Evolutionary conservation across 306 rosid genomes (phyloP), one percentile per base, ranked within the genome.

Genomic region (Gynostemma pentaphyllum): DNA sequence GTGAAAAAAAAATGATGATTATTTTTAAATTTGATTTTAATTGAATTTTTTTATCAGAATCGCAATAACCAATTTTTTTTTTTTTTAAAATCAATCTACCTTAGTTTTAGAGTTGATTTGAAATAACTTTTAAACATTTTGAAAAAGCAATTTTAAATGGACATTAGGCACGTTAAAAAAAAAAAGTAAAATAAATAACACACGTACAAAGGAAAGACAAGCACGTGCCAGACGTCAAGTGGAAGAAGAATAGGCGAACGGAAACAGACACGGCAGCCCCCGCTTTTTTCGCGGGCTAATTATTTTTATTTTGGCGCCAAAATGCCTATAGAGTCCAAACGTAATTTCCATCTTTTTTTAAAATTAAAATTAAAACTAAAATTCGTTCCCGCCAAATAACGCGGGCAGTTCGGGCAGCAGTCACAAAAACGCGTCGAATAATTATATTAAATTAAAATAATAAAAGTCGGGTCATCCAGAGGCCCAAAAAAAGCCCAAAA

Each of bases 241-340:
- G 27, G 28, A 19, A 26, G 5, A 56, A 4, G 18, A 56, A 19
- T 34, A 40, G n/a, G n/a, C n/a, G n/a, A n/a, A n/a, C n/a, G 45
- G 18, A 1, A 36, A 9, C 12, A 57, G 19, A 44, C 16, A 29
- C 29, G 28, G 5, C 45, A 57, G 0, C 64, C 45, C 62, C 64
- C 64, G 64, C 19, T 57, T 57, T 57, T 57, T 57, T 57, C 64
- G 29, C 45, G 64, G 64, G 64, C 45, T 36, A 36, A 19, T 19
- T 13, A 19, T 21, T 1, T 57, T 57, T 10, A 2, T 19, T 34
- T 57, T 57, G 29, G 64, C 64, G 28, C 64, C 64, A 57, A 57
- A 57, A 57, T 22, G 30, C 30, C 61, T 14, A 4, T 24, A 4
- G 2, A 49, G 16, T 11, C 54, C 14, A 23, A 49, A 49, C 5